Percentiles rank a stretch among this genome's conserved stretches.
These are phyloP conservation scores for Penicillium vulpinum DNA, from an alignment of 2,329 filamentous ascomycete genomes.

Conservation along the genomic window DNA sequence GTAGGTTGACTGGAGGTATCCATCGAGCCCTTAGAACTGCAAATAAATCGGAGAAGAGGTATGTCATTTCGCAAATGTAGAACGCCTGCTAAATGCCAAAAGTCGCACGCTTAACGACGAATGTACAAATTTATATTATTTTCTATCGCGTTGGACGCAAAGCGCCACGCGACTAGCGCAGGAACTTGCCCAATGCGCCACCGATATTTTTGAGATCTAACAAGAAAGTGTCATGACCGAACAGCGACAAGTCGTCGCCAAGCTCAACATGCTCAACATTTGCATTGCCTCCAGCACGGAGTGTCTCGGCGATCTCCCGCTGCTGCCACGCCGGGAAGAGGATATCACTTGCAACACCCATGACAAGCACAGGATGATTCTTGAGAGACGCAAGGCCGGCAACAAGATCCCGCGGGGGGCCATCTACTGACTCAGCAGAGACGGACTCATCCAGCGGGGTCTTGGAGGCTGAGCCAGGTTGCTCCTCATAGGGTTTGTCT, in stretches of 20 bases:
- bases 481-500: constrained; percentile 81
- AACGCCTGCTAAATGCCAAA: constrained; percentile 6
- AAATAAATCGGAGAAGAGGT: background rate
- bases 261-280: constrained; percentile 85
- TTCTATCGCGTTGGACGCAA: background rate
- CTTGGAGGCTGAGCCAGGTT: constrained; percentile 57
- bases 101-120: background rate
- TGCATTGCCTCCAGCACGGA: constrained; percentile 74
- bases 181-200: constrained; percentile 75
- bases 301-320: constrained; percentile 82
- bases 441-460: constrained; percentile 35
- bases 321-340: constrained; percentile 98
- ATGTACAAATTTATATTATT: background rate
- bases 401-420: constrained; percentile 77
- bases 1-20: background rate
- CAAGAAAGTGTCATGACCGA: constrained; percentile 95
- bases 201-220: constrained; percentile 91
- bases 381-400: constrained; percentile 69
- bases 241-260: constrained; percentile 89
- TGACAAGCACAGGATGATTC: constrained; percentile 78
- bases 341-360: constrained; percentile 94
- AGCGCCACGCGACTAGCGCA: constrained; percentile 54
- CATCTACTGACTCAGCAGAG: constrained; percentile 22
- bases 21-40: background rate
- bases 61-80: constrained; percentile 1